Evolutionary conservation across 192 early-diverging fungal species (phyloP).

Genomic region (Spizellomyces punctatus): DNA sequence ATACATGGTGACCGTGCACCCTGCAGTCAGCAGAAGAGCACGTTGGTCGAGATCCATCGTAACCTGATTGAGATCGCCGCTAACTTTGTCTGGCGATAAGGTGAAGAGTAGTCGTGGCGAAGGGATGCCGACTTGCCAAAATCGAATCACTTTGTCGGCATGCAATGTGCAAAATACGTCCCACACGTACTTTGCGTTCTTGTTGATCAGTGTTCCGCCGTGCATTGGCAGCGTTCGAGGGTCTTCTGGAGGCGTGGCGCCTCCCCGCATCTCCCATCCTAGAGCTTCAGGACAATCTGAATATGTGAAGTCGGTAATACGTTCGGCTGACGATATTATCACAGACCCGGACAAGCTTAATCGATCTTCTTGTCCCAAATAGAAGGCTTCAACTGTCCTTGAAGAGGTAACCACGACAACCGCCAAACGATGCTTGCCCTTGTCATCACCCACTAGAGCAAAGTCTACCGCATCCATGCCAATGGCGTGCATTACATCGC

Average conservation of each 20-base stretch:
- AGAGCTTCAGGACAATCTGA: constrained; percentile 22
- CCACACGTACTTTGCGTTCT: constrained; percentile 18
- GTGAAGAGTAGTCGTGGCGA: constrained; percentile 2
- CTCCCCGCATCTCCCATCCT: constrained; percentile 22
- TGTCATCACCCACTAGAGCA: too few species aligned
- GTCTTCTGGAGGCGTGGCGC: neutral
- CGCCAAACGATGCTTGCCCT: too few species aligned
- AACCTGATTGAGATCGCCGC: neutral
- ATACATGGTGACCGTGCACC: neutral
- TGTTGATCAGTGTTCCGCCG: constrained; percentile 22
- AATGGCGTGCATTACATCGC: too few species aligned
- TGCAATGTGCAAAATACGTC: constrained; percentile 27
- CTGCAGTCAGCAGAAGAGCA: constrained; percentile 1
- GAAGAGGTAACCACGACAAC: too few species aligned
- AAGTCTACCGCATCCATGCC: too few species aligned
- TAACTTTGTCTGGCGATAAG: neutral
- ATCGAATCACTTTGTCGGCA: neutral
- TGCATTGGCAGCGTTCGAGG: neutral
- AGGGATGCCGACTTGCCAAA: constrained; percentile 26
- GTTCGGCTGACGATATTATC: neutral
- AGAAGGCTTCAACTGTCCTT: too few species aligned
- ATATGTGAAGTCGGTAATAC: neutral
- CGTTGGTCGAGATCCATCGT: constrained; percentile 23
- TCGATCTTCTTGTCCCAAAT: too few species aligned
- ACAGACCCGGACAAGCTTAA: neutral